phyloP scores from a whole-genome alignment of 2,329 filamentous ascomycete species.

The Phialophora chinensis region DNA sequence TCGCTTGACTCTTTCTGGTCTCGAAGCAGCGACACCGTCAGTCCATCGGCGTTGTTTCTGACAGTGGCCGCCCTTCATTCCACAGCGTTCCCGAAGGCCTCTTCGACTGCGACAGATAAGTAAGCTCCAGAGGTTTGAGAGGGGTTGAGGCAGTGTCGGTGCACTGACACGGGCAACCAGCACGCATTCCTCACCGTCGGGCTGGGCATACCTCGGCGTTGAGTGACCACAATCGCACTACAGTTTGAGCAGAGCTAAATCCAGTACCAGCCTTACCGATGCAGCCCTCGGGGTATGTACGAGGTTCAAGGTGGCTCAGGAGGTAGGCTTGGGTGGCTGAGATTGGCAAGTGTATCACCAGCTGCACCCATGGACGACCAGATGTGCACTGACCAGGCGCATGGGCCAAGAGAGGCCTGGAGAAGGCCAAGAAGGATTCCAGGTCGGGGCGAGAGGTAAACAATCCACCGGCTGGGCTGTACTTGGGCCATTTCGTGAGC shows the following conservation, averaged over 20 bases:
- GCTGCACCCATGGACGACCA: background rate
- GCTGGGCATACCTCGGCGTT: background rate
- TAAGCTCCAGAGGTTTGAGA: background rate
- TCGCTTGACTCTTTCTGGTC: background rate
- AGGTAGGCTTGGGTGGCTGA: background rate
- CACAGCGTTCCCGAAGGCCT: background rate
- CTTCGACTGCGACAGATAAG: background rate
- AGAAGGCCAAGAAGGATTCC: background rate
- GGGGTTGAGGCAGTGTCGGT: background rate
- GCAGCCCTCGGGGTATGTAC: too few relatives aligned
- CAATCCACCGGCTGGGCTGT: conserved; percentile 1
- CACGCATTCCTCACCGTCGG: background rate
- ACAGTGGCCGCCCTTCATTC: background rate
- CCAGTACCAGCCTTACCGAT: background rate
- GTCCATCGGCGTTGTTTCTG: background rate
- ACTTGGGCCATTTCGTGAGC: background rate
- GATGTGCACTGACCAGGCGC: background rate
- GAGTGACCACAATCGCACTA: background rate
- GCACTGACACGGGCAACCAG: background rate
- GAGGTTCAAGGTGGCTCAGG: background rate
- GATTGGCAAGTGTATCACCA: background rate
- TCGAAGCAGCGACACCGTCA: background rate
- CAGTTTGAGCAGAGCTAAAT: background rate
- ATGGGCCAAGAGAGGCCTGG: background rate
- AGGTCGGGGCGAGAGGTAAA: conserved; percentile 2